Evolutionary conservation across 352 stramenopile species (phyloP), one percentile per base, ranked within the genome.

Genomic region (Phytopythium litorale): DNA sequence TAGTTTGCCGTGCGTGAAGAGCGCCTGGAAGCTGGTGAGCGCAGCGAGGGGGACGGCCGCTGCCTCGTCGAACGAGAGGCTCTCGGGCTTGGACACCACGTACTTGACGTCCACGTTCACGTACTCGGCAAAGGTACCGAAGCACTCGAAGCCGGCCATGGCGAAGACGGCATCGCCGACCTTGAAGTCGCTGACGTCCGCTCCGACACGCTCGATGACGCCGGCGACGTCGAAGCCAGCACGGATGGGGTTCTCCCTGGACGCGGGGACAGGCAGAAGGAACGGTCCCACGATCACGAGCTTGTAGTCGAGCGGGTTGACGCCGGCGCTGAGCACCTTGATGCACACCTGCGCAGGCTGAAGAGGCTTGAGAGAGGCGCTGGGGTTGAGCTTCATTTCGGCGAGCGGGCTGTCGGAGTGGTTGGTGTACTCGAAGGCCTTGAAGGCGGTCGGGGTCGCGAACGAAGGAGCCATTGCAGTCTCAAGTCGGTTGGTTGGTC

Each of bases 31-130:
- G 48, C 68, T 78, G 0, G 78, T 84, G 4, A 73, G 65, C 1
- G 58, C 66, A 1, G 67, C 68, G 7, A 78, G 46, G 0, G 78
- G 73, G 21, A 82, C 62, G 32, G 53, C 64, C 1, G 73, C 67
- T 15, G 78, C 75, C 32, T 83, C 38, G 15, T 78, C 66, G 38
- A 85, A 85, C 33, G 62, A 72, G 13, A 81, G 46, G 23, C 62
- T 78, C 30, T 45, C 71, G 2, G 77, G 77, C 60, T 87, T 89
- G 16, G 58, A 58, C 0, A 73, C 74, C 38, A 89, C 68, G 11
- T 68, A 66, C 30, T 75, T 42, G n/a, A 64, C 66, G n/a, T 73
- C 67, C 8, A 74, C 23, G 11, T 59, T 37, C 1, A 70, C 49
- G 62, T 63, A 84, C 60, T 84, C 75, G 7, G 72, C 72, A 18